A percentile compares a stretch with the other conserved stretches of the same genome.
Conservation (phyloP, 306 rosid genomes). For the Ochetophila trinervis region DNA sequence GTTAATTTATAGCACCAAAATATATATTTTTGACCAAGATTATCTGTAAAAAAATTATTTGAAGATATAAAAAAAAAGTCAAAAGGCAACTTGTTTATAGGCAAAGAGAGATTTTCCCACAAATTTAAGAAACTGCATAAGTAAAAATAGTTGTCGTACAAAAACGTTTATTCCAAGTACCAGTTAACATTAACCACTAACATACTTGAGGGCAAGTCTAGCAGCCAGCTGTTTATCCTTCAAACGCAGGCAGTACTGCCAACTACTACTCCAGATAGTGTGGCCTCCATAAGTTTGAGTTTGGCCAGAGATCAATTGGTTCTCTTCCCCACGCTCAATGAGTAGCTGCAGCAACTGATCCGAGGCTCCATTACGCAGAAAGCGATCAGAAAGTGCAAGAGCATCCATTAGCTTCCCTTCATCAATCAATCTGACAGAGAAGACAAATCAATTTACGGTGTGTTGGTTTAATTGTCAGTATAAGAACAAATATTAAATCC, state of each 20-base stretch:
- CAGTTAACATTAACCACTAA: constrained; percentile 21
- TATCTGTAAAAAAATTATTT: not conserved
- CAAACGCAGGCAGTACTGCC: constrained; percentile 98
- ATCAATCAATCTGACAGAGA: constrained; percentile 59
- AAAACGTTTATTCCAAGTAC: constrained; percentile 14
- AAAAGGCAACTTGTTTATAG: not conserved
- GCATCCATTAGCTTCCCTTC: constrained; percentile 96
- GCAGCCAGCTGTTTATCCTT: constrained; percentile 90
- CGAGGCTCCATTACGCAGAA: constrained; percentile 93
- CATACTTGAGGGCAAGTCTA: constrained; percentile 83
- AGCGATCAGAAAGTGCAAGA: constrained; percentile 96
- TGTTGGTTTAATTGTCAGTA: constrained; percentile 12
- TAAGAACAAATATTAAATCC: constrained; percentile 15
- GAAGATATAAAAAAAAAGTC: not conserved
- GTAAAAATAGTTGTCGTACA: constrained; percentile 1
- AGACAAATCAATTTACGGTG: constrained; percentile 16
- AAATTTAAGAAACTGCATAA: constrained; percentile 8
- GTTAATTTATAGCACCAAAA: too few species aligned
- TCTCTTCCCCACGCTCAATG: constrained; percentile 73
- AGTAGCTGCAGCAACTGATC: constrained; percentile 79
- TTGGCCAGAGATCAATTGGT: constrained; percentile 48
- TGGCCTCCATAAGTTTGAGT: constrained; percentile 59
- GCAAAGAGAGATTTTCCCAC: not conserved
- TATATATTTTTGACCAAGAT: not conserved
- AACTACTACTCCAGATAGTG: constrained; percentile 71